Evolutionary conservation across 805 yeast species (phyloP).

Genomic region (Wickerhamiella musiphila): DNA sequence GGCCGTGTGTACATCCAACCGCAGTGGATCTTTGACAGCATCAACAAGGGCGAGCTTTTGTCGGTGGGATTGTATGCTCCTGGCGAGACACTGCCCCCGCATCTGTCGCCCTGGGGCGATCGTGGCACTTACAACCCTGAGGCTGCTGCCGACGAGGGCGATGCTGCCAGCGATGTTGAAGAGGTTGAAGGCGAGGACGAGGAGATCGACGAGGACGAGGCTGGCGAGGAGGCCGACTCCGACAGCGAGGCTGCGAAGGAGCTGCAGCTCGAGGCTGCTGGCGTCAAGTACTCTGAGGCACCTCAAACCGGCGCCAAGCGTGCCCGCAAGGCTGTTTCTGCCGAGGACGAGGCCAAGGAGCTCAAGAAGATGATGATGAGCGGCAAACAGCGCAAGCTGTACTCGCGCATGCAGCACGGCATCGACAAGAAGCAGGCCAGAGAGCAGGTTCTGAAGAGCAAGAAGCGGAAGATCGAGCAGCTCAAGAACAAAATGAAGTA

Average conservation of each 20-base stretch:
- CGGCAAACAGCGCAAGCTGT: conserved; percentile 83
- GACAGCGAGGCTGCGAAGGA: conserved; percentile 52
- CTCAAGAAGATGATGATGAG: conserved; percentile 95
- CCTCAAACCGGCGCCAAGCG: conserved; percentile 23
- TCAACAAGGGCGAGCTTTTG: conserved; percentile 58
- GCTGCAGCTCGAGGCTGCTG: conserved; percentile 78
- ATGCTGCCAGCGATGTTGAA: conserved; percentile 33
- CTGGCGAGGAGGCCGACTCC: conserved; percentile 24
- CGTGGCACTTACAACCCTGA: conserved; percentile 76
- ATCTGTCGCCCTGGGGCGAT: conserved; percentile 98
- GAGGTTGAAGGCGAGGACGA: conserved; percentile 33
- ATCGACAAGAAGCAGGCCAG: conserved; percentile 66
- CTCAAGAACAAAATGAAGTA: conserved; percentile 7
- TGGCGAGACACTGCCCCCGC: conserved; percentile 92
- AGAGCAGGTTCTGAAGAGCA: conserved; percentile 53
- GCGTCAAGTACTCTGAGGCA: conserved; percentile 54
- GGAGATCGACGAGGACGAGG: conserved; percentile 29
- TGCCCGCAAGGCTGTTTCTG: conserved; percentile 27
- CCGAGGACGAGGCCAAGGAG: conserved; percentile 63
- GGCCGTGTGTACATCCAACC: conserved; percentile 94
- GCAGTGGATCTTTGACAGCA: conserved; percentile 90
- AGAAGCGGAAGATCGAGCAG: conserved; percentile 30
- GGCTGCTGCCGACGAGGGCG: conserved; percentile 33
- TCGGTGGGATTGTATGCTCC: conserved; percentile 77
- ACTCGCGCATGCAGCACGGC: conserved; percentile 89